Base-by-base conservation (phyloP, 148 eudicot genomes). In the Persicaria tinctoria region DNA sequence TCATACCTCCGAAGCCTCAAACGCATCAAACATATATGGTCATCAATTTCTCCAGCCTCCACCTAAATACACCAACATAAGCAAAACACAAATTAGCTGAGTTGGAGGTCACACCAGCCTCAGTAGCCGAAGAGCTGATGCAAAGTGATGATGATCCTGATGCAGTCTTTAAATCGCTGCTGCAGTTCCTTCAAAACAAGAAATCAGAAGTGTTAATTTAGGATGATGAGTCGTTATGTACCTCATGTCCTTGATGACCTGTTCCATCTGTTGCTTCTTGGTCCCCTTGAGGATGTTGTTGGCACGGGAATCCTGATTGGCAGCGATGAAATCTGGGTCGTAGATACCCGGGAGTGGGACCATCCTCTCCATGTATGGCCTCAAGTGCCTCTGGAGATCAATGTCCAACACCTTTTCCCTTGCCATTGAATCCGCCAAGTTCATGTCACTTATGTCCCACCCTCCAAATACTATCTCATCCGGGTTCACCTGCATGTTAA, bases 291-390 rank as follows among this genome's bases (percentile, higher is more conserved):
- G 83, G 70, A 92, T 75, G 80, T 89, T 85, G 81, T 95, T 90
- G 16, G 98, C 98, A 79, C 98, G 93, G 12, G 93, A 79, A 16
- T 83, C 97, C 76, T 92, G 98, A 55, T 95, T 95, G 3, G 98
- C 96, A 18, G 98, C 98, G 50, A 95, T 95, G 86, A 95, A 92
- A 83, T 95, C 98, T 23, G 98, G 89, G 83, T 92, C 88, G 55
- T 78, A 95, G 73, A 95, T 87, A 54, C 98, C 98, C 60, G 98
- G 97, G 68, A 95, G 96, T 18, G 98, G 98, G 82, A 87, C 87
- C 93, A 92, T 86, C 72, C 86, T 69, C 79, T 92, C 98, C 98
- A 95, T 95, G 88, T 92, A 95, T 73, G 98, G 97, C 84, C 96
- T 85, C 47, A 95, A 81, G 72, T 92, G 98, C 82, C 90, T 95